These are phyloP conservation scores for Agaricus blazei DNA, from an alignment of 768 basidiomycete species.

Conservation along the genomic window DNA sequence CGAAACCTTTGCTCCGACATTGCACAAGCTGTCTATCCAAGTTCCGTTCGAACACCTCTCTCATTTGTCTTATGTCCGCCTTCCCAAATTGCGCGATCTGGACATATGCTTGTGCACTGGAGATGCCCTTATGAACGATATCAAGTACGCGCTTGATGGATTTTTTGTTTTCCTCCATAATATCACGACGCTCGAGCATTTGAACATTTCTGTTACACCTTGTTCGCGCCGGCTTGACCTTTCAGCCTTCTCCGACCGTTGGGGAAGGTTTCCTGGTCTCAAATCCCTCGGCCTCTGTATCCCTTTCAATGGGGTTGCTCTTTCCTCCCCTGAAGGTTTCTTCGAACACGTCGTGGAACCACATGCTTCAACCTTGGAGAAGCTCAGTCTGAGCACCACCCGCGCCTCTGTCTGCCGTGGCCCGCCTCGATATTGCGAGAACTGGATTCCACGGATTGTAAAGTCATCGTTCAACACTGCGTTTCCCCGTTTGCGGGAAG, in stretches of 20 bases:
- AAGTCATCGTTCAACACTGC: constrained; percentile 19
- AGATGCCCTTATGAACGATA: constrained; percentile 19
- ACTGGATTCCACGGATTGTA: constrained; percentile 39
- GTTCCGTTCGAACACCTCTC: constrained; percentile 32
- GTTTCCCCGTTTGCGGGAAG: constrained; percentile 25
- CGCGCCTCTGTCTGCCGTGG: constrained; percentile 18
- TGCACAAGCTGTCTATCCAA: constrained; percentile 31
- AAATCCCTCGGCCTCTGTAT: constrained; percentile 34
- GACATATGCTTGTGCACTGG: constrained; percentile 31
- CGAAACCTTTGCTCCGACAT: constrained; percentile 21
- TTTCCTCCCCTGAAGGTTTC: constrained; percentile 27
- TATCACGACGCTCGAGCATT: constrained; percentile 27
- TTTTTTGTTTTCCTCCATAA: constrained; percentile 43
- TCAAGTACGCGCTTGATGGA: constrained; percentile 31
- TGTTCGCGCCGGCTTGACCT: constrained; percentile 35
- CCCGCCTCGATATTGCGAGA: constrained; percentile 23
- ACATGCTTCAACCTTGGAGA: constrained; percentile 29
- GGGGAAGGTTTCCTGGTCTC: constrained; percentile 36
- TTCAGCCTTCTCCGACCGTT: constrained; percentile 27
- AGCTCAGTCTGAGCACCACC: constrained; percentile 30
- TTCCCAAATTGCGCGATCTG: constrained; percentile 31
- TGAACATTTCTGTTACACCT: constrained; percentile 30
- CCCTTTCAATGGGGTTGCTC: constrained; percentile 39
- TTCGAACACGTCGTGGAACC: constrained; percentile 27
- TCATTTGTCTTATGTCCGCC: constrained; percentile 25